These are phyloP conservation scores for Sphaerobolus stellatus DNA, from an alignment of 1,284 basidiomycete species.

Conservation along the genomic window DNA sequence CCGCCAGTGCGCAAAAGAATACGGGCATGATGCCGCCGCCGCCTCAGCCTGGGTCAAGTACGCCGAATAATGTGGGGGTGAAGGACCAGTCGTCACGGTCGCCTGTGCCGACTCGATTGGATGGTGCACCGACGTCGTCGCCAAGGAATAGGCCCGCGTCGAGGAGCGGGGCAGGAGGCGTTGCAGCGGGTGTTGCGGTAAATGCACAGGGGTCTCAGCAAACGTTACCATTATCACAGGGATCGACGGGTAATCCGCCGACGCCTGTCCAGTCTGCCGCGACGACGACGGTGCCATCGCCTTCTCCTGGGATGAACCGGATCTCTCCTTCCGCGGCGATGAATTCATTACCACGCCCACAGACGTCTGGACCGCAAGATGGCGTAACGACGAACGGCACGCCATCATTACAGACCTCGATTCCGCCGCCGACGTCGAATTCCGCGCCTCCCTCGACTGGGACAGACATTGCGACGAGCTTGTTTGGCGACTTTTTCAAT, in stretches of 20 bases:
- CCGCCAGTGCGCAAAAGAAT: slow-evolving; percentile 25
- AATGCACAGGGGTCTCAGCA: neutral
- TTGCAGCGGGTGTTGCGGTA: too few species aligned
- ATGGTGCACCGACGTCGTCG: slow-evolving; percentile 3
- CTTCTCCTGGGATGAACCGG: slow-evolving; percentile 39
- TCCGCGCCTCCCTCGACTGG: slow-evolving; percentile 8
- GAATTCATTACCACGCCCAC: slow-evolving; percentile 8
- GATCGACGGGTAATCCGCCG: neutral
- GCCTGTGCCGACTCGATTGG: neutral
- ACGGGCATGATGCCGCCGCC: slow-evolving; percentile 13
- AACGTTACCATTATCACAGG: neutral
- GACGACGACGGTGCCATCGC: slow-evolving; percentile 45
- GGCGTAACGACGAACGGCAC: neutral
- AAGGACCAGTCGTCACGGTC: slow-evolving; percentile 10
- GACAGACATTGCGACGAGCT: neutral
- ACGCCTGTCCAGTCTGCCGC: slow-evolving; percentile 34
- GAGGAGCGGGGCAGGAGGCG: slow-evolving; percentile 4
- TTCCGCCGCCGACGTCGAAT: slow-evolving; percentile 23
- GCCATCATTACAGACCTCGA: slow-evolving; percentile 1
- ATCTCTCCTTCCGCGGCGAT: slow-evolving; percentile 11
- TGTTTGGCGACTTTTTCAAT: slow-evolving; percentile 11
- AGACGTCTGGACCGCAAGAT: slow-evolving; percentile 11
- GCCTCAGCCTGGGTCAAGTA: slow-evolving; percentile 1
- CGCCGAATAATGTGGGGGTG: neutral
- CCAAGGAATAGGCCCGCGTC: slow-evolving; percentile 9